These are phyloP conservation scores for Apiosordaria backusii DNA, from an alignment of 495 filamentous ascomycete genomes.

Conservation along the genomic window DNA sequence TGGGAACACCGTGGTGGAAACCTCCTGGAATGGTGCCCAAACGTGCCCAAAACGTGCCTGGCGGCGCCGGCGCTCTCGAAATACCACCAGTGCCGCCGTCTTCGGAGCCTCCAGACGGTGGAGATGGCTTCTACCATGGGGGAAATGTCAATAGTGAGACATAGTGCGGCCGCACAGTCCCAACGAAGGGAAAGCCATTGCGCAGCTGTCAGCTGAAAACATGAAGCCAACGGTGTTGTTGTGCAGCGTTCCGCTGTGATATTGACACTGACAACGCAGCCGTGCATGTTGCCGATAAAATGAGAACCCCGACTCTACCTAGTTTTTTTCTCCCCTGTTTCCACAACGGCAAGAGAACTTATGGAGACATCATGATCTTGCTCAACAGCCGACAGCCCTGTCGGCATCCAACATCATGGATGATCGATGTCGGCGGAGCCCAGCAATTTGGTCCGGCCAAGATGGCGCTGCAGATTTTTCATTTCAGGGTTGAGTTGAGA, in stretches of 20 bases:
- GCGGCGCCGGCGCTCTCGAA: not conserved
- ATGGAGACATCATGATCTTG: not conserved
- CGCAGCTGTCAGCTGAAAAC: not conserved
- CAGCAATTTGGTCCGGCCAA: not conserved
- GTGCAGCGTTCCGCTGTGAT: not conserved
- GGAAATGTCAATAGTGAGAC: too few relatives aligned
- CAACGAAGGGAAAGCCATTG: not conserved
- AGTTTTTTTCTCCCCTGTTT: not conserved
- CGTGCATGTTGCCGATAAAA: not conserved
- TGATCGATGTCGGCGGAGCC: not conserved
- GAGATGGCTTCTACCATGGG: not conserved
- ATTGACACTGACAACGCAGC: not conserved
- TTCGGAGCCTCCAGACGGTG: not conserved
- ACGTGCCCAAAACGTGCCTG: not conserved
- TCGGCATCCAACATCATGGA: not conserved
- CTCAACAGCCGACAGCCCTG: not conserved
- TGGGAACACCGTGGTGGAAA: not conserved
- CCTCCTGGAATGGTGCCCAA: not conserved
- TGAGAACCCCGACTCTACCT: not conserved
- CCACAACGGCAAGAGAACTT: too few relatives aligned
- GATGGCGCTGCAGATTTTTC: too few relatives aligned
- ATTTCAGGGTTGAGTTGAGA: too few relatives aligned
- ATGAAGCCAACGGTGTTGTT: not conserved
- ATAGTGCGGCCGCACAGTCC: not conserved
- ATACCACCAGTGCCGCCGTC: not conserved